Base-by-base conservation (phyloP, 208 protist species). In the Trypanosoma theileri region DNA sequence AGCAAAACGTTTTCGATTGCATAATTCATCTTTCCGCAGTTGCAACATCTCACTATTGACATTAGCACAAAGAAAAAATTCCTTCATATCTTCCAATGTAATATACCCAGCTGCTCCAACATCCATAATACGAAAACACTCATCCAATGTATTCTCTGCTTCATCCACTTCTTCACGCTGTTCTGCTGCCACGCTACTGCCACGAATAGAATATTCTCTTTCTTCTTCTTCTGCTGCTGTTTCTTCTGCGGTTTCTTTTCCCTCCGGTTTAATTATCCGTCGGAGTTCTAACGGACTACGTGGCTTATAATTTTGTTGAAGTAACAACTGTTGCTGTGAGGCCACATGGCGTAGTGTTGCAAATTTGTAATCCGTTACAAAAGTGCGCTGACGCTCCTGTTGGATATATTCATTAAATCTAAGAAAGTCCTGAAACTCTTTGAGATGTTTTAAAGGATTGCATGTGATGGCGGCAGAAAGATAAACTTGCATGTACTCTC, bases 111-210 rank as follows among this genome's bases (percentile, higher is more conserved):
- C 67, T 28, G 54, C 73, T 17, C 53, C 35, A 24, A 67, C 66
- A 55, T 86, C 77, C 58, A 82, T 82, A 63, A 86, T 73, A 35
- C 73, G 70, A 48, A 86, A 86, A 54, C 81, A 86, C 74, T 86
- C 76, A 59, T 61, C 69, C 21, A 86, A 65, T 77, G 79, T 77
- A n/a, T 53, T 55, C 45, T 22, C 14, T 35, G 13, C 24, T 16
- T 42, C 57, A 14, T 57, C 59, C 31, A 17, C 1, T 35, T 40
- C 24, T 16, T 42, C 57, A 40, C 3, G 44, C 8, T 41, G 54
- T 41, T 19, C 10, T 42, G 10, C 54, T 21, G 10, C 54, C 3
- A 35, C 1, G 6, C 28, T 35, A 6, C 28, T 35, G 1, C 28
- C 28, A 35, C 28, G 6, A 1, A 35, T 35, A 1, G 28, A 14